phyloP scores from a whole-genome alignment of 2,329 filamentous ascomycete species.

The Scolecobasidium constrictum region DNA sequence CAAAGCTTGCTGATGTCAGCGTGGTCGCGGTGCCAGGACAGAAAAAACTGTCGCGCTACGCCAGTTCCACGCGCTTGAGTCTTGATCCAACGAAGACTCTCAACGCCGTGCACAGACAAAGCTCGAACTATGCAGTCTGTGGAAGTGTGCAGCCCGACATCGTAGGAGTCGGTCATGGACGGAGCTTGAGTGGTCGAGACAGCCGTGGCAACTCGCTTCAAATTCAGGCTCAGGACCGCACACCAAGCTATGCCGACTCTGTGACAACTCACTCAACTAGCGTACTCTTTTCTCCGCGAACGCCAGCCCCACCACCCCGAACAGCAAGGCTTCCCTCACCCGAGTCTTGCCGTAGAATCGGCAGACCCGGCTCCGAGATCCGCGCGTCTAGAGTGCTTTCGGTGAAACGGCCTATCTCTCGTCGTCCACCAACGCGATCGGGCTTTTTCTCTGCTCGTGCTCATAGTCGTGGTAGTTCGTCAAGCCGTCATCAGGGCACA shows the following conservation, averaged over 20 bases:
- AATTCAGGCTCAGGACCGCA: no score
- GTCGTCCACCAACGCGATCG: neutral
- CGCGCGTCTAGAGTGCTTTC: neutral
- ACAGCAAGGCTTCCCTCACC: neutral
- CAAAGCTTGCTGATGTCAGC: no score
- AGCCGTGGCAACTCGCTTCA: no score
- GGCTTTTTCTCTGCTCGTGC: neutral
- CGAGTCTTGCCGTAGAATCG: neutral
- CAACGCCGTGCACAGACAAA: neutral
- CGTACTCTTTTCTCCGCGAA: neutral
- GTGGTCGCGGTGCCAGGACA: no score
- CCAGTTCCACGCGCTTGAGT: neutral
- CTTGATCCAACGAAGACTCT: neutral
- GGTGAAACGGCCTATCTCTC: neutral
- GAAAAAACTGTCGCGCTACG: neutral
- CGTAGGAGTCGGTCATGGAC: conserved; percentile 7
- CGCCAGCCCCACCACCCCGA: neutral
- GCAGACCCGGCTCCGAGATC: neutral
- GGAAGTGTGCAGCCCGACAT: conserved; percentile 1
- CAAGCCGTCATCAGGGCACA: neutral
- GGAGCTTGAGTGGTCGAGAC: neutral
- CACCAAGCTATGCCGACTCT: neutral
- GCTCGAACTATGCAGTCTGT: neutral
- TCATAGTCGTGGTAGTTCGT: neutral
- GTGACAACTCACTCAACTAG: neutral